Conservation (phyloP, 1,284 basidiomycete genomes). For the Sphagnurus paluster region DNA sequence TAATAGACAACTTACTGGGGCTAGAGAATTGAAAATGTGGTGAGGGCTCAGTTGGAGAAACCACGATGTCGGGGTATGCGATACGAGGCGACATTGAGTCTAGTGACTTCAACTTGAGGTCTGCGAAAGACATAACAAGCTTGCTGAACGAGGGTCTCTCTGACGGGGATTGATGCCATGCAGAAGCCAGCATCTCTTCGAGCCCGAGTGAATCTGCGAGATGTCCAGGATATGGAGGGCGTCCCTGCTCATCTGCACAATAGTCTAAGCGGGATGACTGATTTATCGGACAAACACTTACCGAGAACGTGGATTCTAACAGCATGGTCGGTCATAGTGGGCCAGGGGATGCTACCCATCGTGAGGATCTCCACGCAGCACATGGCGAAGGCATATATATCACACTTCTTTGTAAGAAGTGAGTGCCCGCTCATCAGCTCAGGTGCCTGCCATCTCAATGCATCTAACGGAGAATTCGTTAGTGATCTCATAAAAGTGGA, state of each 20-base stretch:
- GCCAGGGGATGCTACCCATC: conserved; percentile 65
- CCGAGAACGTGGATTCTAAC: conserved; percentile 61
- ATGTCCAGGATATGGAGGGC: conserved; percentile 43
- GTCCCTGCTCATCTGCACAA: conserved; percentile 51
- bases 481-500: background rate
- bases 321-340: conserved; percentile 52
- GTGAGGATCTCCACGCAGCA: conserved; percentile 67
- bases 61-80: background rate
- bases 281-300: conserved; percentile 31
- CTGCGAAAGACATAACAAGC: conserved; percentile 44
- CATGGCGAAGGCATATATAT: conserved; percentile 76
- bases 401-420: conserved; percentile 50
- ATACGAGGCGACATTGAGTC: conserved; percentile 6
- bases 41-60: background rate
- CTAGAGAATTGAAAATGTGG: background rate
- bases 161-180: conserved; percentile 8
- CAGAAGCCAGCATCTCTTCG: conserved; percentile 1
- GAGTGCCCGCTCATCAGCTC: conserved; percentile 59
- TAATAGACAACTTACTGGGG: conserved; percentile 3
- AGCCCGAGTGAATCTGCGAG: conserved; percentile 12
- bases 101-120: background rate
- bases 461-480: conserved; percentile 34
- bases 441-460: conserved; percentile 72
- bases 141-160: conserved; percentile 17
- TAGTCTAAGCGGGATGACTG: background rate